Conservation (phyloP, 2,329 filamentous ascomycete genomes). For the Trichoderma asperellum region DNA sequence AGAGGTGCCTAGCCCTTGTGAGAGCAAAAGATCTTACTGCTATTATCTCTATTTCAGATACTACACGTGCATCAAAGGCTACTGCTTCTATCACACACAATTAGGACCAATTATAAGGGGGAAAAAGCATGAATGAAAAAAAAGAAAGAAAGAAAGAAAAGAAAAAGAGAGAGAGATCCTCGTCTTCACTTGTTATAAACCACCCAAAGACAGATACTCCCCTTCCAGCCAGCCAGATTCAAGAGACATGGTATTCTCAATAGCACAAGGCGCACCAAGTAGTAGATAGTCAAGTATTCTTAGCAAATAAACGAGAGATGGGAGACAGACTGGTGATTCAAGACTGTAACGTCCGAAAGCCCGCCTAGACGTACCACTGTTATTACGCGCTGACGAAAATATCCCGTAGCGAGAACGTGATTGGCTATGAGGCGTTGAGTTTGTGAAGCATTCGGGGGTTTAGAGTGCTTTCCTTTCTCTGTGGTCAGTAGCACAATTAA, state of each 20-base stretch:
- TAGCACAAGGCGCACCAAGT: background rate
- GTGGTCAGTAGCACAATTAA: slow-evolving; percentile 3
- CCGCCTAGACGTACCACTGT: background rate
- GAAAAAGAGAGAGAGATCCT: too few relatives aligned
- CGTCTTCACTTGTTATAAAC: background rate
- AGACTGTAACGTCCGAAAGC: background rate
- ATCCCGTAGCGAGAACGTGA: slow-evolving; percentile 11
- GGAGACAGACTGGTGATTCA: background rate
- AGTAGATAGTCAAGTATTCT: background rate
- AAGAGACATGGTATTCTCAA: background rate
- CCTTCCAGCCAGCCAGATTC: background rate
- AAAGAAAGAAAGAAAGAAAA: too few relatives aligned
- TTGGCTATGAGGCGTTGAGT: background rate
- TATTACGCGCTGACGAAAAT: slow-evolving; percentile 18
- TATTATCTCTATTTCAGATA: background rate
- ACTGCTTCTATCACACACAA: background rate
- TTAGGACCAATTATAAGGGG: background rate
- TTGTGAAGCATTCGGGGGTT: slow-evolving; percentile 17
- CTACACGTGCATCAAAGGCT: background rate
- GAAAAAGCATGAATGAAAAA: background rate
- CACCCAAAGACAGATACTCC: background rate
- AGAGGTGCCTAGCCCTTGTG: background rate
- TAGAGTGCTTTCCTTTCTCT: background rate
- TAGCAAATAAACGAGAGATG: background rate
- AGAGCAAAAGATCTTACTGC: background rate